Evolutionary conservation across 805 yeast species (phyloP).

Genomic region (Monosporozyma servazzii): DNA sequence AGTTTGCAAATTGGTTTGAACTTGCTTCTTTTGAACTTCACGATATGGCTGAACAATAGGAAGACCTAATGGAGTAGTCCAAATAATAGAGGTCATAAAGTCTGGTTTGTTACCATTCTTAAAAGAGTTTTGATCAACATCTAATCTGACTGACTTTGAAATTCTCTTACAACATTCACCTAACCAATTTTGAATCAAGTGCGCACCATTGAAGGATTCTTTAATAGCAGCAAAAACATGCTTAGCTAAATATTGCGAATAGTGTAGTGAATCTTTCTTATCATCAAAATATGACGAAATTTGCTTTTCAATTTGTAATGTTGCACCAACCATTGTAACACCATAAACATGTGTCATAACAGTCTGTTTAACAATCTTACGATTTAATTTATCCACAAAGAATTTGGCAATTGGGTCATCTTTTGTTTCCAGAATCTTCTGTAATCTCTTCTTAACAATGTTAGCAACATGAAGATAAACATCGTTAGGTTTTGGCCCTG

Average conservation of each 20-base stretch:
- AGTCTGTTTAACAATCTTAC: conserved; percentile 92
- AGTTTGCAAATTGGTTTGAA: conserved; percentile 78
- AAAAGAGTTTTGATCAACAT: conserved; percentile 39
- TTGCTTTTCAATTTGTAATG: conserved; percentile 77
- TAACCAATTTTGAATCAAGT: conserved; percentile 92
- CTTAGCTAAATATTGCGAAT: conserved; percentile 58
- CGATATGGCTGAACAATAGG: conserved; percentile 98
- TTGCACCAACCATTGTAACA: conserved; percentile 89
- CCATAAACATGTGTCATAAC: conserved; percentile 99
- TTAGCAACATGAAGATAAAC: conserved; percentile 65
- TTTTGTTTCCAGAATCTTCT: conserved; percentile 38
- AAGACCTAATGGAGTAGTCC: conserved; percentile 95
- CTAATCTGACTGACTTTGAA: conserved; percentile 65
- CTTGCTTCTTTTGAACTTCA: conserved; percentile 49
- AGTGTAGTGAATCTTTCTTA: conserved; percentile 36
- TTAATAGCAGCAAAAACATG: conserved; percentile 79
- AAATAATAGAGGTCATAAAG: conserved; percentile 79
- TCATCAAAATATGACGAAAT: conserved; percentile 50
- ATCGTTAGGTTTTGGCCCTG: conserved; percentile 67
- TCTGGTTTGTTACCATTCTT: conserved; percentile 44
- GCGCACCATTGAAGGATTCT: conserved; percentile 84
- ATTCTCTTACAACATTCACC: conserved; percentile 78
- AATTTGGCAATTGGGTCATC: conserved; percentile 45
- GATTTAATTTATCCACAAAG: conserved; percentile 53
- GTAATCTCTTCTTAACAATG: conserved; percentile 48